A percentile compares a stretch with the other conserved stretches of the same genome.
These are phyloP conservation scores for Colletotrichum simmondsii DNA, from an alignment of 2,329 filamentous ascomycete species.

Conservation along the genomic window DNA sequence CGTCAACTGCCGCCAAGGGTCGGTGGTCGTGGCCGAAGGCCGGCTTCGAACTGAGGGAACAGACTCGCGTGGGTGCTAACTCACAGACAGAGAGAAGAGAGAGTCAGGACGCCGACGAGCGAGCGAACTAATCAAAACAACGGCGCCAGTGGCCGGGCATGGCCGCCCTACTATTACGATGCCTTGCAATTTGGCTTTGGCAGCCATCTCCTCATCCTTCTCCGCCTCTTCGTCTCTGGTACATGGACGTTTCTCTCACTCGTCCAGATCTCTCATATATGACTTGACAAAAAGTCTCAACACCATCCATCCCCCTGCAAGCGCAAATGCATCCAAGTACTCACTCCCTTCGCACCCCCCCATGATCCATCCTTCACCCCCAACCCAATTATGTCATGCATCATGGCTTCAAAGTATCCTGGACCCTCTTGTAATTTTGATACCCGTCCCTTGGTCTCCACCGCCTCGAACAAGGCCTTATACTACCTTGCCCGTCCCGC, in stretches of 20 bases:
- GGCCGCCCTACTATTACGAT: conserved; percentile 13
- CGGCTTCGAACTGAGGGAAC: conserved; percentile 22
- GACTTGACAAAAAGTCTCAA: conserved; percentile 35
- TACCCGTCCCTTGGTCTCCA: conserved; percentile 37
- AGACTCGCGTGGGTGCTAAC: conserved; percentile 23
- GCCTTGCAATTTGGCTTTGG: conserved; percentile 24
- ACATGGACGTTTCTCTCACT: background rate
- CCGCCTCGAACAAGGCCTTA: conserved; percentile 29
- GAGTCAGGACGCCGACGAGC: conserved; percentile 12
- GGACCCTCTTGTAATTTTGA: conserved; percentile 48
- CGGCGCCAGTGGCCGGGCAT: conserved; percentile 13
- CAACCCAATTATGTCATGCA: conserved; percentile 59
- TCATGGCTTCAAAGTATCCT: conserved; percentile 48
- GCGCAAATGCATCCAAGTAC: conserved; percentile 26
- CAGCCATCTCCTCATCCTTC: conserved; percentile 13
- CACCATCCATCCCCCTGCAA: conserved; percentile 35
- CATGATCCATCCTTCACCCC: conserved; percentile 34
- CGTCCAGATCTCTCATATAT: conserved; percentile 21
- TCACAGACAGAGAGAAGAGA: conserved; percentile 2
- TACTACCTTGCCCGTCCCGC: conserved; percentile 26
- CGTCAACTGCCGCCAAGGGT: conserved; percentile 36
- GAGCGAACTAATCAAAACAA: conserved; percentile 32
- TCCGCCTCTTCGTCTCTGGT: background rate
- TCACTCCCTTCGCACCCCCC: conserved; percentile 18
- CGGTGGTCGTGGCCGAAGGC: conserved; percentile 29